Evolutionary conservation across 2,329 filamentous ascomycete genomes (phyloP).

Genomic region (Diaporthe humulicola): DNA sequence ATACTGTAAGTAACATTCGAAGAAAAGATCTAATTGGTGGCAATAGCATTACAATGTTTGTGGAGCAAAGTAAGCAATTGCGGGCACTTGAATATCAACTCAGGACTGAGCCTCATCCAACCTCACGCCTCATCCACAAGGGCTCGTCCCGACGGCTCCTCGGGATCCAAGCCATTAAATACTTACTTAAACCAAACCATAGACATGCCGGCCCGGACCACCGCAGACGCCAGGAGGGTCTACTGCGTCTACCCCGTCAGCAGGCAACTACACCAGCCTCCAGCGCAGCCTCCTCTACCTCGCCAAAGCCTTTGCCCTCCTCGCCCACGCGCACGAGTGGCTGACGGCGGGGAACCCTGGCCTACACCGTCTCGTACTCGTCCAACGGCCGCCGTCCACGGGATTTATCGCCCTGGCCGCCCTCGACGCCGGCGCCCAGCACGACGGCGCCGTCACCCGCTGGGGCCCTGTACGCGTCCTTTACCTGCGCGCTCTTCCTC

Average conservation of each 20-base stretch:
- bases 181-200: not conserved
- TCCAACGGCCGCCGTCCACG: not conserved
- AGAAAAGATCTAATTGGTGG: not conserved
- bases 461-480: not conserved
- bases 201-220: not conserved
- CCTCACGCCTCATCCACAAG: not conserved
- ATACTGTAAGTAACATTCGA: not conserved
- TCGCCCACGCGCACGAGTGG: slow-evolving; percentile 24
- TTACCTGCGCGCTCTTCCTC: not conserved
- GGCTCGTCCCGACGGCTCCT: not conserved
- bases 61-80: not conserved
- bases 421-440: not conserved
- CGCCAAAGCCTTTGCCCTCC: not conserved
- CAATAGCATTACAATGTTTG: not conserved
- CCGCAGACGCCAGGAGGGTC: not conserved
- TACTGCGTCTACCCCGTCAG: not conserved
- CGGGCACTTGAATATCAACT: not conserved
- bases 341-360: not conserved
- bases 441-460: not conserved
- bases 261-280: slow-evolving; percentile 6
- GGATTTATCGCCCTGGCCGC: not conserved
- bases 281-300: slow-evolving; percentile 7
- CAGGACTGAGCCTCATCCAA: not conserved
- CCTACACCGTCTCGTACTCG: slow-evolving; percentile 1
- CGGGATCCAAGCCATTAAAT: not conserved